Base-by-base conservation (phyloP, 441 rosid species). In the Flueggea neowawraea region DNA sequence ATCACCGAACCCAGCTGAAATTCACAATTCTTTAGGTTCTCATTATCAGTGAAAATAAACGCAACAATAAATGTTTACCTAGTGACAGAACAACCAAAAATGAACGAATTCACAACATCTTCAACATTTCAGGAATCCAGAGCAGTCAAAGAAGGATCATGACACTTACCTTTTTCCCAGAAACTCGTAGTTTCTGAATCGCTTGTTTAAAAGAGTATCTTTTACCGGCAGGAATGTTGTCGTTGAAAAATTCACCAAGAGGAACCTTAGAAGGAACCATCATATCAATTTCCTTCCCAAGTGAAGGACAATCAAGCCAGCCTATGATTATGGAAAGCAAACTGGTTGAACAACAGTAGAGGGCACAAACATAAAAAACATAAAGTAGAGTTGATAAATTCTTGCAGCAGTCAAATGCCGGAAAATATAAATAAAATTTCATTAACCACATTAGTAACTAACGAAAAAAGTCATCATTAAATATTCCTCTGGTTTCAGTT, bases 201-300 rank as follows among this genome's bases (percentile, higher is more conserved):
- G 87, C 97, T 80, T 91, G 99, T 67, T 90, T 87, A 71, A 91
- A 94, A 36, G 99, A 94, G 85, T 94, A 94, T 87, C 98, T 84
- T 84, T 71, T 86, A 61, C 97, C 98, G 65, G 98, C 96, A 76
- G 89, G 98, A 65, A 95, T 80, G 69, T 63, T 69, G 41, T 71
- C 93, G 63, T 87, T 82, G 76, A 78, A 95, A 72, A 77, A 61
- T 80, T 95, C 99, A 66, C 90, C 81, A 43, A 95, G 89, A 12
- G 99, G 99, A 76, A 87, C 96, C 83, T 95, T 95, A 3, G 99
- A 95, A 71, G 99, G 99, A 75, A 95, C 77, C 15, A 95, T 68
- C 67, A 72, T 75, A 69, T 65, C 75, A 48, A 95, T 87, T 73
- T 90, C 98, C 54, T 74, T 65, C 64, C 99, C 98, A 78, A 39